Evolutionary conservation across 495 filamentous ascomycete genomes (phyloP).

Genomic region (Chaetomium tenue): DNA sequence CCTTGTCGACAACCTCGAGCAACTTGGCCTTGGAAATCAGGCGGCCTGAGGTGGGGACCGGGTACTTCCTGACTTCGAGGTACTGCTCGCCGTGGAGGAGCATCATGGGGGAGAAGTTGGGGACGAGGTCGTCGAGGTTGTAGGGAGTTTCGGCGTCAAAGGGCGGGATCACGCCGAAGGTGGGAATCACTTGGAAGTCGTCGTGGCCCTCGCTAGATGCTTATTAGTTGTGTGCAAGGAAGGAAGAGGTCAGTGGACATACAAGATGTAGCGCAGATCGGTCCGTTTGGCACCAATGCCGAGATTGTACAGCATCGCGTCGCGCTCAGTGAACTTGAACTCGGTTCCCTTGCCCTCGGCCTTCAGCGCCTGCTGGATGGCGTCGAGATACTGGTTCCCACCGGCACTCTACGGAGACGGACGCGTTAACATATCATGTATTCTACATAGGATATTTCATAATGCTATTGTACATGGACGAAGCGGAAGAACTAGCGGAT

Average conservation of each 20-base stretch:
- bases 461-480: constrained; percentile 31
- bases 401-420: constrained; percentile 37
- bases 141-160: constrained; percentile 84
- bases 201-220: constrained; percentile 68
- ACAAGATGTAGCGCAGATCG: constrained; percentile 79
- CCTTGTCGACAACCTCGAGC: constrained; percentile 94
- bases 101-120: constrained; percentile 98
- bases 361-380: constrained; percentile 76
- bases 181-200: constrained; percentile 88
- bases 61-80: constrained; percentile 91
- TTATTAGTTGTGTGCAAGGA: neutral
- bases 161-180: constrained; percentile 89
- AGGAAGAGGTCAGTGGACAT: constrained; percentile 4
- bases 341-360: constrained; percentile 68
- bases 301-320: constrained; percentile 93
- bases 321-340: constrained; percentile 79
- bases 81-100: constrained; percentile 98
- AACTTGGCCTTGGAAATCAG: constrained; percentile 81
- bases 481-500: constrained; percentile 19
- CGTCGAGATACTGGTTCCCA: constrained; percentile 55
- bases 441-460: constrained; percentile 31
- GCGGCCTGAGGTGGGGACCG: constrained; percentile 82
- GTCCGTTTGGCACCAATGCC: constrained; percentile 92
- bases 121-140: constrained; percentile 77
- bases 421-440: constrained; percentile 36